Evolutionary conservation across 2,329 filamentous ascomycete species (phyloP).

Genomic region (Penicillium sp.): DNA sequence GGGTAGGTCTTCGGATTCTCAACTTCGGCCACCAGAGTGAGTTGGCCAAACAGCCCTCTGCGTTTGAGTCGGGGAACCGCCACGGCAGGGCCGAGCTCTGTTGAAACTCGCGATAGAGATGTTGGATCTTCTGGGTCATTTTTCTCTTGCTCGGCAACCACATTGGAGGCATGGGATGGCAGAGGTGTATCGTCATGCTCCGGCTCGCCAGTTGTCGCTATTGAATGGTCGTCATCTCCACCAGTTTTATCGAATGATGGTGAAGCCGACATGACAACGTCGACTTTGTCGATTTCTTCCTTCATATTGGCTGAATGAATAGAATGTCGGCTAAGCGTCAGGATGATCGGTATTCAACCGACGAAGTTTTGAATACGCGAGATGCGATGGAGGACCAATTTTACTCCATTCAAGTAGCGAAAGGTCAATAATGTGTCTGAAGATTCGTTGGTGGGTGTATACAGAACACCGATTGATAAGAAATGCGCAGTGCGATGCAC

Average conservation of each 20-base stretch:
- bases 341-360: no score
- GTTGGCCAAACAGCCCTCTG: conserved; percentile 72
- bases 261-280: neutral
- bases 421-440: no score
- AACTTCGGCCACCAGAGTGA: conserved; percentile 78
- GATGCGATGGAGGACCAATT: no score
- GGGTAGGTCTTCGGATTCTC: conserved; percentile 75
- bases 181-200: conserved; percentile 20
- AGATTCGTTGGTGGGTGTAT: no score
- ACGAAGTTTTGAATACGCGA: no score
- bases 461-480: no score
- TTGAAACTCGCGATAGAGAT: conserved; percentile 20
- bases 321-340: neutral
- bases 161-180: conserved; percentile 20
- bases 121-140: conserved; percentile 13
- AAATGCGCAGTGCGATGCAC: no score
- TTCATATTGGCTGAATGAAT: conserved; percentile 8
- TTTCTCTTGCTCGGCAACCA: conserved; percentile 26
- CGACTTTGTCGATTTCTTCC: neutral
- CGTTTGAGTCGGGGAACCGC: conserved; percentile 60
- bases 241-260: neutral
- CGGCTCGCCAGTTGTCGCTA: neutral
- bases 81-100: conserved; percentile 42
- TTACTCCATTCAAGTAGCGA: no score
- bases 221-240: conserved; percentile 5